Evolutionary conservation across 306 rosid species (phyloP).

Genomic region (Malus orientalis): DNA sequence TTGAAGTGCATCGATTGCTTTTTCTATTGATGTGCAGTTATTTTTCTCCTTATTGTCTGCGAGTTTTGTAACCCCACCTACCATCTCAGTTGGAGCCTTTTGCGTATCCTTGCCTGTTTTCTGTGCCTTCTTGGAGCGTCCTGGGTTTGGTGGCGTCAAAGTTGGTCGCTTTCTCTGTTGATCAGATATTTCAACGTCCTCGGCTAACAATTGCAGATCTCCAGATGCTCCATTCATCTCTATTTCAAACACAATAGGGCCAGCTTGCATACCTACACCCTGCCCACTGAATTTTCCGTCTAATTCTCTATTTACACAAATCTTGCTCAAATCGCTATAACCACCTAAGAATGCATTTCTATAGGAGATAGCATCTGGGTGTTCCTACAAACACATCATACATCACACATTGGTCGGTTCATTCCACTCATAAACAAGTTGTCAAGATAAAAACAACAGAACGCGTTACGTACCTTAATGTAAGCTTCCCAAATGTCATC

Average conservation of each 20-base stretch:
- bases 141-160: background rate
- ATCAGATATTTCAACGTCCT: constrained; percentile 7
- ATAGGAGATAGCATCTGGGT: constrained; percentile 44
- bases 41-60: constrained; percentile 25
- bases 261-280: constrained; percentile 18
- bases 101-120: constrained; percentile 31
- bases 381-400: constrained; percentile 49
- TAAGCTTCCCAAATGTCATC: constrained; percentile 55
- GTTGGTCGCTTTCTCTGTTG: constrained; percentile 30
- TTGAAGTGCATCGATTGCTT: constrained; percentile 60
- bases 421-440: background rate
- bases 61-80: constrained; percentile 43
- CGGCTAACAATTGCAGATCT: constrained; percentile 10
- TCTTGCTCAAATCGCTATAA: constrained; percentile 44
- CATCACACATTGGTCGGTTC: background rate
- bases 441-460: constrained; percentile 1
- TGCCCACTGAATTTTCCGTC: constrained; percentile 21
- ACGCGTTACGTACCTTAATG: constrained; percentile 31
- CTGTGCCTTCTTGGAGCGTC: constrained; percentile 13
- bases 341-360: constrained; percentile 31
- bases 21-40: constrained; percentile 26
- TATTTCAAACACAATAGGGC: constrained; percentile 17
- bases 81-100: constrained; percentile 52
- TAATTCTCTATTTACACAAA: constrained; percentile 30
- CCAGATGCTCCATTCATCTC: constrained; percentile 17